phyloP scores from a whole-genome alignment of 1,139 yeast species.

The Pichia cactophila region DNA sequence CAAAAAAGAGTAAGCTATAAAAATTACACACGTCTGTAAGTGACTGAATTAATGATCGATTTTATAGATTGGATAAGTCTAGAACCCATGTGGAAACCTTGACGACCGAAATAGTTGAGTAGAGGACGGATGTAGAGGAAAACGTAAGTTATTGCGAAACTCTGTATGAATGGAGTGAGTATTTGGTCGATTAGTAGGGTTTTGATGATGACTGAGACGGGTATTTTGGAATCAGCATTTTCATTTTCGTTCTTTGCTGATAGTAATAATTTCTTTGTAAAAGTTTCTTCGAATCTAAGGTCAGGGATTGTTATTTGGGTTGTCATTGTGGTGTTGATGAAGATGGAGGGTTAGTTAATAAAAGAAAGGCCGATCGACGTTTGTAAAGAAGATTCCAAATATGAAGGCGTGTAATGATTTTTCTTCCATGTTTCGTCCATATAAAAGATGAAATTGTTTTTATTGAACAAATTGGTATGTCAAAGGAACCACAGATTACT shows the following conservation, averaged over 20 bases:
- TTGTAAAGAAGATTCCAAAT: too few relatives aligned
- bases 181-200: conserved; percentile 59
- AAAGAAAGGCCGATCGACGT: neutral
- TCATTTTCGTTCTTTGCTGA: conserved; percentile 14
- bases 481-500: conserved; percentile 67
- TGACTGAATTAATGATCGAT: neutral
- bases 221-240: neutral
- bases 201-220: conserved; percentile 35
- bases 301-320: conserved; percentile 42
- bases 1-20: conserved; percentile 6
- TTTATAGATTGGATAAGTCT: conserved; percentile 1
- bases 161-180: conserved; percentile 62
- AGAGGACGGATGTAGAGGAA: conserved; percentile 37
- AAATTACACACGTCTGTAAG: neutral
- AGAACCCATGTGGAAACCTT: conserved; percentile 3
- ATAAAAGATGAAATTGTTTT: too few relatives aligned
- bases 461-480: conserved; percentile 3
- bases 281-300: conserved; percentile 56
- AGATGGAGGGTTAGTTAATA: neutral
- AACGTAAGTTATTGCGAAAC: conserved; percentile 39
- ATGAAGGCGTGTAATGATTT: neutral
- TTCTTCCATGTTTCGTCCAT: neutral
- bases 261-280: conserved; percentile 39
- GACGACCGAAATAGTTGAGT: conserved; percentile 18
- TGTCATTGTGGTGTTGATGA: neutral